Evolutionary conservation across 345 rosid species (phyloP).

Genomic region (Litchi chinensis): DNA sequence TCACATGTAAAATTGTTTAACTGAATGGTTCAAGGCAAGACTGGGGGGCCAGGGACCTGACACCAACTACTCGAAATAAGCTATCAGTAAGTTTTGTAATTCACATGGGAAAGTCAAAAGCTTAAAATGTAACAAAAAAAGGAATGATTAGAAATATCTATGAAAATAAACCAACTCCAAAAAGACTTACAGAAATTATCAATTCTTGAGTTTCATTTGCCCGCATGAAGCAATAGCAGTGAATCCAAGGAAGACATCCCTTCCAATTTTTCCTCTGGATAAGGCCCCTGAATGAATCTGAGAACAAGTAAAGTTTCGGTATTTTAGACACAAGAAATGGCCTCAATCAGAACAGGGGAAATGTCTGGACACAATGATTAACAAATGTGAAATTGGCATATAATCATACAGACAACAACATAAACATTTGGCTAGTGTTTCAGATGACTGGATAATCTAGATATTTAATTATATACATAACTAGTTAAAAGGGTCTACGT

Average conservation of each 20-base stretch:
- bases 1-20: neutral
- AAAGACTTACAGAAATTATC: conserved; percentile 55
- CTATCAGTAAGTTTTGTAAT: neutral
- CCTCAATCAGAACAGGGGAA: neutral
- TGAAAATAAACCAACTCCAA: conserved; percentile 7
- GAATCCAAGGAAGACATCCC: conserved; percentile 76
- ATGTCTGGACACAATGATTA: neutral
- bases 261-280: conserved; percentile 66
- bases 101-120: neutral
- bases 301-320: conserved; percentile 5
- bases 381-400: neutral
- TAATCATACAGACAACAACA: neutral
- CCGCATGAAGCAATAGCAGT: conserved; percentile 90
- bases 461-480: neutral
- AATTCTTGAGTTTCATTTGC: conserved; percentile 72
- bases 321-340: neutral
- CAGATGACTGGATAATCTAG: neutral
- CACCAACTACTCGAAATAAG: neutral
- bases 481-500: neutral
- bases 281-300: conserved; percentile 77
- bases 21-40: neutral
- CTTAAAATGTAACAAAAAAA: neutral
- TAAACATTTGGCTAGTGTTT: neutral
- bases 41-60: neutral
- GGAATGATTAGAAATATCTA: neutral